Percentiles rank a stretch among this genome's conserved stretches.
These are phyloP conservation scores for Lavandula angustifolia DNA, from an alignment of 257 asterid genomes.

Conservation along the genomic window DNA sequence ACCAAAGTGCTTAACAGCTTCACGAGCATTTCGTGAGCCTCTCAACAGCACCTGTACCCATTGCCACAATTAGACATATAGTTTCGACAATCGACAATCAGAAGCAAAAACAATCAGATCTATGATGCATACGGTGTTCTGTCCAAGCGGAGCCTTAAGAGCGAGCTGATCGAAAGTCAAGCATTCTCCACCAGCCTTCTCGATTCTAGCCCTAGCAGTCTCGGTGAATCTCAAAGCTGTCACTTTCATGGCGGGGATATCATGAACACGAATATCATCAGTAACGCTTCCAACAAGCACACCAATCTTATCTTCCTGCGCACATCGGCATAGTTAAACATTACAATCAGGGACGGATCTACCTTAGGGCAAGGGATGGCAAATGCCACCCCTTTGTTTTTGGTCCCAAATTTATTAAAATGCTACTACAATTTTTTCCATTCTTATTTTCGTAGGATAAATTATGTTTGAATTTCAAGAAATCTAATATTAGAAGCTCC, in stretches of 20 bases:
- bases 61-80: no score
- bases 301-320: conserved; percentile 78
- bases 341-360: no score
- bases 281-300: conserved; percentile 83
- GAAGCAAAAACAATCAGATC: not conserved
- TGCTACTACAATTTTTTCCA: no score
- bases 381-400: no score
- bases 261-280: conserved; percentile 67
- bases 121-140: conserved; percentile 63
- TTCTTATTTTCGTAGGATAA: no score
- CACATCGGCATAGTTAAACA: no score
- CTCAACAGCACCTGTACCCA: conserved; percentile 92
- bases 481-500: no score
- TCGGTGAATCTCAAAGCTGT: conserved; percentile 84
- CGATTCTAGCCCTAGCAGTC: conserved; percentile 90
- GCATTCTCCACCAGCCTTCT: conserved; percentile 96
- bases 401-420: no score
- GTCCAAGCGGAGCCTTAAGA: conserved; percentile 92
- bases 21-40: conserved; percentile 86
- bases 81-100: no score
- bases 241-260: conserved; percentile 72
- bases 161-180: conserved; percentile 93
- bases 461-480: no score
- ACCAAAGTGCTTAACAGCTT: conserved; percentile 97
- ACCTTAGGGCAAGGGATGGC: no score